Evolutionary conservation across 257 asterid genomes (phyloP).

Genomic region (Nicotiana knightiana): DNA sequence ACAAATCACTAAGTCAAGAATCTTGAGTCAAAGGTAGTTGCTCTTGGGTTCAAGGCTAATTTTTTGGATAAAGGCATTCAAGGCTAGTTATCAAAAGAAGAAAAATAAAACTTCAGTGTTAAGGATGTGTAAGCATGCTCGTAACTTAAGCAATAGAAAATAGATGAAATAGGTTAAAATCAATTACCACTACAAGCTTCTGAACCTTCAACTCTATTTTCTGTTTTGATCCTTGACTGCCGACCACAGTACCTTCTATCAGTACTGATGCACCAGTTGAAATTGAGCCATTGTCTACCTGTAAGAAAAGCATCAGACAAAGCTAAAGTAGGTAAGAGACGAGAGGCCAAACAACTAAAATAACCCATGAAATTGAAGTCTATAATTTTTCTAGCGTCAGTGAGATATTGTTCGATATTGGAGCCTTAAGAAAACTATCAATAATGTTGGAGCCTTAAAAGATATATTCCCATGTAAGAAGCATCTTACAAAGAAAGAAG

Average conservation of each 20-base stretch:
- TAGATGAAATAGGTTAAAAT: neutral
- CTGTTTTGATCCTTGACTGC: constrained; percentile 96
- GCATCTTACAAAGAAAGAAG: neutral
- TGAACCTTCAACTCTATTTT: constrained; percentile 84
- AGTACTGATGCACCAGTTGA: constrained; percentile 87
- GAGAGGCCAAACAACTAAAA: neutral
- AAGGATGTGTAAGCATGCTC: neutral
- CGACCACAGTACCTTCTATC: constrained; percentile 67
- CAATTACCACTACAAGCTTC: constrained; percentile 70
- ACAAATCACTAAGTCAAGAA: neutral
- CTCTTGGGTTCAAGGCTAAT: neutral
- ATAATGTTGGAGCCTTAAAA: neutral
- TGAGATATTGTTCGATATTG: neutral
- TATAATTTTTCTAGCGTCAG: neutral
- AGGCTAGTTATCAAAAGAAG: neutral
- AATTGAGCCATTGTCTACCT: constrained; percentile 74
- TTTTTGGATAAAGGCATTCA: neutral
- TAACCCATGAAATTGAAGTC: neutral
- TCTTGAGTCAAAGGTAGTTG: neutral
- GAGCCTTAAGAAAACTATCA: neutral
- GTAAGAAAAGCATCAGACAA: constrained; percentile 10
- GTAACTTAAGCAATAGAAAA: neutral
- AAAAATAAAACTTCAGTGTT: neutral
- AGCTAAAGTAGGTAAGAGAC: neutral
- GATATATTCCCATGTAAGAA: neutral